A percentile compares a stretch with the other conserved stretches of the same genome.
Evolutionary conservation across 2,329 filamentous ascomycete genomes (phyloP).

Genomic region (Fusarium acutatum): DNA sequence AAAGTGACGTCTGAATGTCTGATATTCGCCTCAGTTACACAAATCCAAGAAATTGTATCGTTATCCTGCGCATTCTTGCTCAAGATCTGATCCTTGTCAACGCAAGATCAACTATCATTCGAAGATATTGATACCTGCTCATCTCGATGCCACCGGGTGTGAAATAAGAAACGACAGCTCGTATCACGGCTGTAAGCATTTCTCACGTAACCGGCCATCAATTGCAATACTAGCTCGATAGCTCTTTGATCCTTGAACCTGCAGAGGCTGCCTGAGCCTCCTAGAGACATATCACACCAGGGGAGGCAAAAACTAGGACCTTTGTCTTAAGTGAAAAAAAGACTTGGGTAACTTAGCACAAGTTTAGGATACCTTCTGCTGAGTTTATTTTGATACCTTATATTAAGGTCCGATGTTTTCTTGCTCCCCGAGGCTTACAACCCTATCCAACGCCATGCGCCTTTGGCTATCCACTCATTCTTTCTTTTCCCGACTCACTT

Average conservation of each 20-base stretch:
- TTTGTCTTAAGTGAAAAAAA: neutral
- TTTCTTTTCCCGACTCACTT: conserved; percentile 30
- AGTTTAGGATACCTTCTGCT: neutral
- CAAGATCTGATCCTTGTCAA: conserved; percentile 8
- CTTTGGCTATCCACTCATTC: conserved; percentile 2
- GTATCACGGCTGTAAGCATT: neutral
- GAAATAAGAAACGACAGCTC: neutral
- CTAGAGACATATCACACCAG: neutral
- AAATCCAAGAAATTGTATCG: conserved; percentile 14
- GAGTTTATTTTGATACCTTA: neutral
- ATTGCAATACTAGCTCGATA: neutral
- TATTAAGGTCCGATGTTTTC: neutral
- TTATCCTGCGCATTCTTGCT: conserved; percentile 36
- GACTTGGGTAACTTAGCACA: neutral
- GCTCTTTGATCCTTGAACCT: neutral
- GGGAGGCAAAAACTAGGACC: neutral
- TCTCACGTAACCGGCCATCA: neutral
- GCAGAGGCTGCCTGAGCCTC: neutral
- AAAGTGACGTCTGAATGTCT: conserved; percentile 23
- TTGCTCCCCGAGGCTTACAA: neutral
- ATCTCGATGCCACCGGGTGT: neutral
- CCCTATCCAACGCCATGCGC: neutral
- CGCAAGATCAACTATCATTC: neutral
- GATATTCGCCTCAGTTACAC: conserved; percentile 9
- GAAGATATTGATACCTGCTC: neutral